A percentile compares a stretch with the other conserved stretches of the same genome.
Conservation (phyloP, 2,329 filamentous ascomycete species). For the Decorospora gaudefroyi region DNA sequence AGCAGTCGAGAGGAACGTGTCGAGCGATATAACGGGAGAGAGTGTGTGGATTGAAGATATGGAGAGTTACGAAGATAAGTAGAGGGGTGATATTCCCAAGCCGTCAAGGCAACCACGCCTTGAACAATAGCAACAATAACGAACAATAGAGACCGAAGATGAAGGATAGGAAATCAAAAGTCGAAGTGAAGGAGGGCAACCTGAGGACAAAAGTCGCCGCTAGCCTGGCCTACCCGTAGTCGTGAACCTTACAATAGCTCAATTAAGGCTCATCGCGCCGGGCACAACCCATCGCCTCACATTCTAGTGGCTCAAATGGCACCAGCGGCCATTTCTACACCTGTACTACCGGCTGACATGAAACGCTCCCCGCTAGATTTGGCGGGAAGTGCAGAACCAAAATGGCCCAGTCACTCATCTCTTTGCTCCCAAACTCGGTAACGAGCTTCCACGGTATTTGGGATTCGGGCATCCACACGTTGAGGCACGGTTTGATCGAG, state of each 20-base stretch:
- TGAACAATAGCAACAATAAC: conserved; percentile 47
- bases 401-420: conserved; percentile 20
- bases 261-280: conserved; percentile 36
- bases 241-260: conserved; percentile 38
- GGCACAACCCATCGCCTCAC: conserved; percentile 28
- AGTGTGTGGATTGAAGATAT: conserved; percentile 21
- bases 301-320: conserved; percentile 44
- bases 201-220: conserved; percentile 29
- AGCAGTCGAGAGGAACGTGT: conserved; percentile 40
- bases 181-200: conserved; percentile 27
- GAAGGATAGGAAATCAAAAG: conserved; percentile 20
- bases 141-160: conserved; percentile 39
- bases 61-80: conserved; percentile 17
- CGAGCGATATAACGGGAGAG: conserved; percentile 26
- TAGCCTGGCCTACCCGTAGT: conserved; percentile 29
- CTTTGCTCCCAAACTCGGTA: conserved; percentile 15
- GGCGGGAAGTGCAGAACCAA: conserved; percentile 21
- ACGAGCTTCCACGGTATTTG: conserved; percentile 9
- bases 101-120: conserved; percentile 43
- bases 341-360: conserved; percentile 27
- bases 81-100: conserved; percentile 29
- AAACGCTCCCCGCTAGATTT: conserved; percentile 30
- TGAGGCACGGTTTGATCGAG: conserved; percentile 37
- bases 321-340: conserved; percentile 26
- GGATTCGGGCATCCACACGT: conserved; percentile 26